Base-by-base conservation (phyloP, 163 green algal genomes). In the Coccomyxa subellipsoidea region DNA sequence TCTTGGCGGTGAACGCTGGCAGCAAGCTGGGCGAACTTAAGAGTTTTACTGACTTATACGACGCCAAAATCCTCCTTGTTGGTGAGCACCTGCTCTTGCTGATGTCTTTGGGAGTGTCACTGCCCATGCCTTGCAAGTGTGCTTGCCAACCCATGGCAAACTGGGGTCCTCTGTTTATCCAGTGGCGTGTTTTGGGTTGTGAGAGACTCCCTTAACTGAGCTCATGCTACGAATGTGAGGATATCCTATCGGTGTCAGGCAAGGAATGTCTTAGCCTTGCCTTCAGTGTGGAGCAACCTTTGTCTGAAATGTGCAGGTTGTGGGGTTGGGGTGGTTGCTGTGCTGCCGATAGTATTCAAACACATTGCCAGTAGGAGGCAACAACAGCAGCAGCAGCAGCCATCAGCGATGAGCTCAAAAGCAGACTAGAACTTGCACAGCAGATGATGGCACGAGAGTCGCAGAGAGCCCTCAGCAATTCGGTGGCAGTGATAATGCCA, bases 1-100 rank as follows among this genome's bases (percentile, higher is more conserved):
- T 92, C 78, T 76, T 93, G 70, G 90, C 88, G 21, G 89, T 91
- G 1, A 86, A 89, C 53, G 87, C 89, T 34, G 91, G 91, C 15
- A 86, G 81, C 66, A 84, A 86, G 53, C 83, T 95, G 31, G 72
- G 70, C 12, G 88, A 91, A 31, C 82, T 95, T 12, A 80, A 83
- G 9, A 89, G 84, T 0, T 77, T 94, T 0, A 66, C 54, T 6
- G 90, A 95, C 38, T 80, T 95, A 3, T 92, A 91, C 73, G 81
- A 87, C 39, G 12, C 54, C 4, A 80, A 84, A 27, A 81, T 91
- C 31, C 38, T 88, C 29, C 32, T 82, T 31, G 12, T 82, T 36
- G 84, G 84, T 87, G 79, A 34, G 78, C 47, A n/a, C 39, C 6
- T 18, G 36, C 21, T 69, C 37, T 25, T 15, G 10, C 0, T 36